A percentile compares a stretch with the other conserved stretches of the same genome.
Evolutionary conservation across 176 grass and related monocot genomes (phyloP).

Genomic region (Thinopyrum elongatum): DNA sequence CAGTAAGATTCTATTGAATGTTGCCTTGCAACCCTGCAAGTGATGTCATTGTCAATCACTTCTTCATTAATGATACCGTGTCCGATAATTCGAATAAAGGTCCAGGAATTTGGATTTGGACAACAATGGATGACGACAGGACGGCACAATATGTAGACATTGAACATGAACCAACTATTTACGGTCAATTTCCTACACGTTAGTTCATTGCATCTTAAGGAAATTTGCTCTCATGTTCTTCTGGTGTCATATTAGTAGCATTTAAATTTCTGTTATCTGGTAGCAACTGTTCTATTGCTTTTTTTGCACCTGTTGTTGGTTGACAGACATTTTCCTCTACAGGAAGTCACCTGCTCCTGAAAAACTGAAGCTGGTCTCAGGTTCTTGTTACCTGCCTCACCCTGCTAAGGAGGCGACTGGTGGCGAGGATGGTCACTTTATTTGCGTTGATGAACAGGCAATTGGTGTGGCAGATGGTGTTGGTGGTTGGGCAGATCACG

Average conservation of each 20-base stretch:
- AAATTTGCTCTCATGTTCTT: neutral
- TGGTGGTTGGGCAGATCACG: conserved; percentile 92
- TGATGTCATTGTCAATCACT: neutral
- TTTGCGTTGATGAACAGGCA: conserved; percentile 66
- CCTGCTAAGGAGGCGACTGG: conserved; percentile 95
- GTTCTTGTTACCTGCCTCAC: conserved; percentile 93
- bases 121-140: neutral
- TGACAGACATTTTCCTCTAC: neutral
- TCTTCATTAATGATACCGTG: conserved; percentile 3
- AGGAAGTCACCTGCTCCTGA: conserved; percentile 52
- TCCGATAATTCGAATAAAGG: neutral
- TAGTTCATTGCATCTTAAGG: neutral
- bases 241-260: neutral
- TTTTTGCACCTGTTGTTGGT: neutral
- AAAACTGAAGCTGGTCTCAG: conserved; percentile 71
- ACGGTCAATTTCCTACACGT: neutral
- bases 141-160: neutral
- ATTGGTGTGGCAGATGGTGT: conserved; percentile 98
- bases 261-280: neutral
- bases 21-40: neutral
- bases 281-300: conserved; percentile 4
- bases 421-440: conserved; percentile 97
- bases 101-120: neutral
- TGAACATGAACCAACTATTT: neutral
- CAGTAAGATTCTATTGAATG: neutral